These are phyloP conservation scores for Metschnikowia orientalis DNA, from an alignment of 805 yeast species.

Conservation along the genomic window DNA sequence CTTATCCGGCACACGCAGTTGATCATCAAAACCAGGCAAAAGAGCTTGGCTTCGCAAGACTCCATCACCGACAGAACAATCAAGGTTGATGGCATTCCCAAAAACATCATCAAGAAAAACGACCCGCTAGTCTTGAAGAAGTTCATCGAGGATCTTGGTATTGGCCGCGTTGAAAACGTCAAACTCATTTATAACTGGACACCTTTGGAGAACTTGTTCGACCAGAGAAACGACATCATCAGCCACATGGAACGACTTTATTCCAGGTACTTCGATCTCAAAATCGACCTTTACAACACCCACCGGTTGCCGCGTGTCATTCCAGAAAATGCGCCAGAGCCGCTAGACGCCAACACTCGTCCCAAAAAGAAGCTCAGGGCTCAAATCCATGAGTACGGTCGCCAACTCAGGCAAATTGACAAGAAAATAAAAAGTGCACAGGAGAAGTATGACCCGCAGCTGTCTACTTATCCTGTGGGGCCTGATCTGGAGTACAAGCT, in stretches of 20 bases:
- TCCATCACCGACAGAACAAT: constrained; percentile 59
- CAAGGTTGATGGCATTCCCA: constrained; percentile 51
- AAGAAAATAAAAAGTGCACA: constrained; percentile 33
- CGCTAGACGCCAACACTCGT: constrained; percentile 9
- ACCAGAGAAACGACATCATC: constrained; percentile 28
- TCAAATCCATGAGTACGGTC: constrained; percentile 31
- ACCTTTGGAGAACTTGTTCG: constrained; percentile 37
- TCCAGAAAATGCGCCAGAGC: constrained; percentile 15
- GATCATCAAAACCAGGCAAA: constrained; percentile 51
- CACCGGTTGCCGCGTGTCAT: constrained; percentile 31
- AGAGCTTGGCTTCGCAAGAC: constrained; percentile 55
- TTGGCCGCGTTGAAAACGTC: constrained; percentile 51
- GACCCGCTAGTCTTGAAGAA: constrained; percentile 40
- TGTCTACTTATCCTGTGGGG: constrained; percentile 24
- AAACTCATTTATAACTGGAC: constrained; percentile 46
- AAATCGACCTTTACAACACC: constrained; percentile 36
- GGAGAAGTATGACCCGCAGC: constrained; percentile 26
- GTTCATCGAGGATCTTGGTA: constrained; percentile 52
- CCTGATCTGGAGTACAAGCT: constrained; percentile 33
- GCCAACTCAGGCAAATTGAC: constrained; percentile 35
- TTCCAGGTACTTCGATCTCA: constrained; percentile 39
- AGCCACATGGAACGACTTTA: constrained; percentile 39
- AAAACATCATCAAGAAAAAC: constrained; percentile 30
- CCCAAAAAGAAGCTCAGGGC: constrained; percentile 19
- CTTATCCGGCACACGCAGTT: constrained; percentile 44